These are phyloP conservation scores for Annona cherimola DNA, from an alignment of 164 flowering plant species.

Conservation along the genomic window DNA sequence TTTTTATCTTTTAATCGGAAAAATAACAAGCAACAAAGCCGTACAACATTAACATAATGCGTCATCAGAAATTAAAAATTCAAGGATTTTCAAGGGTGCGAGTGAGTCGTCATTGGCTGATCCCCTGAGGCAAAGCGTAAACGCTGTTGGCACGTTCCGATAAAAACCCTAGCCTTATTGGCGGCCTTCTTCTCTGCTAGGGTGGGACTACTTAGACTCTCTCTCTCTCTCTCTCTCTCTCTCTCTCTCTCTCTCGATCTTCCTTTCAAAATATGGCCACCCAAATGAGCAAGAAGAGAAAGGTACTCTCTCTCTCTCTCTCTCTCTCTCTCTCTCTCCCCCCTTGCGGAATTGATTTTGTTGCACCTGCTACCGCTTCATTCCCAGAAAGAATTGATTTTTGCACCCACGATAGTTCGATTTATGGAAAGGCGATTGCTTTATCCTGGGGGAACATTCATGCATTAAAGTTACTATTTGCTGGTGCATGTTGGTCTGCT, in stretches of 20 bases:
- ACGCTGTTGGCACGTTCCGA: no score
- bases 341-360: background rate
- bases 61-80: no score
- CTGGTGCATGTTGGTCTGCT: no score
- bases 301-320: slow-evolving; percentile 25
- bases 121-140: no score
- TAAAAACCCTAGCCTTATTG: no score
- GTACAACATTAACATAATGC: no score
- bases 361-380: background rate
- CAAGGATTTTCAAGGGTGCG: no score
- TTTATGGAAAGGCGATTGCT: background rate
- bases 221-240: background rate
- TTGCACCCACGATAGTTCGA: background rate
- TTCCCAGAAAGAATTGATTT: background rate
- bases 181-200: background rate
- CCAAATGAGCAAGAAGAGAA: slow-evolving; percentile 64
- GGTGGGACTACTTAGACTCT: background rate
- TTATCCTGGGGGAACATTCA: no score
- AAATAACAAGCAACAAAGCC: no score
- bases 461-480: no score
- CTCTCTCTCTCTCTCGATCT: background rate
- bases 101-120: no score
- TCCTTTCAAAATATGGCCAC: slow-evolving; percentile 36
- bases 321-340: background rate
- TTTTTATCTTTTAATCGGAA: no score